These are phyloP conservation scores for Venturia carpophila DNA, from an alignment of 2,329 filamentous ascomycete species.

Conservation along the genomic window DNA sequence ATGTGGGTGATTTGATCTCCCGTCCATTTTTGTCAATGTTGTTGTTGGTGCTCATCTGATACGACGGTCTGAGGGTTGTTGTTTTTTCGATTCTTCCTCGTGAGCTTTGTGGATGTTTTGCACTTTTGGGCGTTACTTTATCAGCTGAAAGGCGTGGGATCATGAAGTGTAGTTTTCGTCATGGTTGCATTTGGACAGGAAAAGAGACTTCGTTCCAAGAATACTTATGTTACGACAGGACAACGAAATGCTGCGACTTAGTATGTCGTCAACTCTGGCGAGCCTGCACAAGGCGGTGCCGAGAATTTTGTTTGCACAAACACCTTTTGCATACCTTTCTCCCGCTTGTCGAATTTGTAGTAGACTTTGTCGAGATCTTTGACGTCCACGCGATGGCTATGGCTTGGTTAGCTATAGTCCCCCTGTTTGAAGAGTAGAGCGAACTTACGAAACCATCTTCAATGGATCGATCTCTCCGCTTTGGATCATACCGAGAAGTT, in stretches of 20 bases:
- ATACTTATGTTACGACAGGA: not conserved
- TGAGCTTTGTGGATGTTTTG: too few relatives aligned
- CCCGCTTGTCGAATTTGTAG: constrained; percentile 58
- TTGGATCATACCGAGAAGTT: constrained; percentile 61
- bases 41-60: too few relatives aligned
- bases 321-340: constrained; percentile 74
- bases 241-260: not conserved
- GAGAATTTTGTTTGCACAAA: constrained; percentile 57
- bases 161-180: too few relatives aligned
- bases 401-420: not conserved
- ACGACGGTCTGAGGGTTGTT: too few relatives aligned
- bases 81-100: too few relatives aligned
- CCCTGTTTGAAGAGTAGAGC: not conserved
- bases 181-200: too few relatives aligned
- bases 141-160: too few relatives aligned
- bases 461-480: constrained; percentile 62
- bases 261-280: constrained; percentile 42
- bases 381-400: constrained; percentile 55
- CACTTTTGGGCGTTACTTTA: too few relatives aligned
- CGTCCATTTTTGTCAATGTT: too few relatives aligned
- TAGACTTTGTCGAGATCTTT: constrained; percentile 46
- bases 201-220: too few relatives aligned
- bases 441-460: constrained; percentile 54
- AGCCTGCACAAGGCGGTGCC: constrained; percentile 41
- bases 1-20: too few relatives aligned